Conservation (phyloP, 2,329 filamentous ascomycete species). For the Niveomyces coronatus region DNA sequence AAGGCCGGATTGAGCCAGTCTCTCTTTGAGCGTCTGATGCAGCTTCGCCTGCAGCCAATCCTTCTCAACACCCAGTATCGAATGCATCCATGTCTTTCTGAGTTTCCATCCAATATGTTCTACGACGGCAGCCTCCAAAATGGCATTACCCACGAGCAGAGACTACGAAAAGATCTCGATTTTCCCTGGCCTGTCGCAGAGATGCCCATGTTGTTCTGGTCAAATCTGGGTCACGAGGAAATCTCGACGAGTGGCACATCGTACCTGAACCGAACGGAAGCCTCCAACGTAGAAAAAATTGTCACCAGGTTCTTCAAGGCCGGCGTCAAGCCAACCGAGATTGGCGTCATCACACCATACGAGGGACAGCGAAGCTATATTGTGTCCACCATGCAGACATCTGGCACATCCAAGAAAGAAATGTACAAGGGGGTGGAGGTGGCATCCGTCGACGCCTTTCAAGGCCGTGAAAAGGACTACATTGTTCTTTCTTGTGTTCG, state of each 20-base stretch:
- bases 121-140: constrained; percentile 97
- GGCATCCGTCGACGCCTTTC: constrained; percentile 95
- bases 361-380: constrained; percentile 98
- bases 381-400: constrained; percentile 98
- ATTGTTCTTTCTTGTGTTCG: constrained; percentile 96
- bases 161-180: constrained; percentile 85
- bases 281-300: constrained; percentile 95
- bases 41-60: constrained; percentile 81
- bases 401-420: constrained; percentile 95
- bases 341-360: constrained; percentile 97
- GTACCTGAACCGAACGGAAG: constrained; percentile 95
- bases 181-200: constrained; percentile 95
- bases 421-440: constrained; percentile 98
- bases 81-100: constrained; percentile 95
- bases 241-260: constrained; percentile 97
- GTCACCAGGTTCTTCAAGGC: constrained; percentile 98
- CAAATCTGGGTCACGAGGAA: constrained; percentile 92
- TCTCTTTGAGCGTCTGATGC: constrained; percentile 92
- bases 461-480: constrained; percentile 97
- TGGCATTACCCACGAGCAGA: constrained; percentile 81
- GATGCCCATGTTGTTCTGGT: constrained; percentile 99
- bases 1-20: constrained; percentile 97
- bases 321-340: constrained; percentile 83
- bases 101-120: constrained; percentile 99
- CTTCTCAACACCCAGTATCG: constrained; percentile 95